These are phyloP conservation scores for Penicillium sp. DNA, from an alignment of 2,329 filamentous ascomycete species.

Conservation along the genomic window DNA sequence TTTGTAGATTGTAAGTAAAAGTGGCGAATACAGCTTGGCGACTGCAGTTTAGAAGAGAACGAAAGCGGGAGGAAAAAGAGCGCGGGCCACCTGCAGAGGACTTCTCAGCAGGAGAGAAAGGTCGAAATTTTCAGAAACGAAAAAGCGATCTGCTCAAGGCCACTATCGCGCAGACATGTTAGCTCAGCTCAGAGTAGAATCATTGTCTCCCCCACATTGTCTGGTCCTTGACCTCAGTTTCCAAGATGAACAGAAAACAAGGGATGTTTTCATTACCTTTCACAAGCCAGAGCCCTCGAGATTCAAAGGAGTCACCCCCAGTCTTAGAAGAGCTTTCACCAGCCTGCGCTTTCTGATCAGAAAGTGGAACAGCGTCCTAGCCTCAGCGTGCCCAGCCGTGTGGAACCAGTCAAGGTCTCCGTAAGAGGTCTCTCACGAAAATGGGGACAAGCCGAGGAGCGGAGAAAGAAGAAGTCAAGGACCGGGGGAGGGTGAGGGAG, in stretches of 20 bases:
- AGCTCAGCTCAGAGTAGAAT: slow-evolving; percentile 21
- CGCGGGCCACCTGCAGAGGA: slow-evolving; percentile 6
- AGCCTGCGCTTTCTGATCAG: slow-evolving; percentile 19
- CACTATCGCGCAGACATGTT: slow-evolving; percentile 35
- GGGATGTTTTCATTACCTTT: slow-evolving; percentile 36
- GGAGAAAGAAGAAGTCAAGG: slow-evolving; percentile 17
- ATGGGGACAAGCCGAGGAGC: slow-evolving; percentile 29
- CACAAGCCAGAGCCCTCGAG: slow-evolving; percentile 15
- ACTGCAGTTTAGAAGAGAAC: slow-evolving; percentile 23
- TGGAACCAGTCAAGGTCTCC: slow-evolving; percentile 43
- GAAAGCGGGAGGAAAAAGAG: slow-evolving; percentile 13
- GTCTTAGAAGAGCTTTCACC: slow-evolving; percentile 22
- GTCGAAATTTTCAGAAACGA: not conserved
- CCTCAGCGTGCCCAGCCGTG: slow-evolving; percentile 37
- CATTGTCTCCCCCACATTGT: not conserved
- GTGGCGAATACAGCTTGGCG: slow-evolving; percentile 69
- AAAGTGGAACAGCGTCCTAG: slow-evolving; percentile 25
- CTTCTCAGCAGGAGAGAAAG: slow-evolving; percentile 17
- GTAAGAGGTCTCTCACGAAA: slow-evolving; percentile 35
- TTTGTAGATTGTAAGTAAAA: slow-evolving; percentile 59
- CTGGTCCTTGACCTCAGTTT: not conserved
- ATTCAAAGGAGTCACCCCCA: slow-evolving; percentile 21
- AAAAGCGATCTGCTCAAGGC: slow-evolving; percentile 24
- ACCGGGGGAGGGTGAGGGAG: slow-evolving; percentile 15
- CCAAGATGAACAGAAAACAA: not conserved